Percentiles rank a stretch among this genome's conserved stretches.
Evolutionary conservation across 1,284 basidiomycete species (phyloP).

Genomic region (Mycosarcoma mackinlayi): DNA sequence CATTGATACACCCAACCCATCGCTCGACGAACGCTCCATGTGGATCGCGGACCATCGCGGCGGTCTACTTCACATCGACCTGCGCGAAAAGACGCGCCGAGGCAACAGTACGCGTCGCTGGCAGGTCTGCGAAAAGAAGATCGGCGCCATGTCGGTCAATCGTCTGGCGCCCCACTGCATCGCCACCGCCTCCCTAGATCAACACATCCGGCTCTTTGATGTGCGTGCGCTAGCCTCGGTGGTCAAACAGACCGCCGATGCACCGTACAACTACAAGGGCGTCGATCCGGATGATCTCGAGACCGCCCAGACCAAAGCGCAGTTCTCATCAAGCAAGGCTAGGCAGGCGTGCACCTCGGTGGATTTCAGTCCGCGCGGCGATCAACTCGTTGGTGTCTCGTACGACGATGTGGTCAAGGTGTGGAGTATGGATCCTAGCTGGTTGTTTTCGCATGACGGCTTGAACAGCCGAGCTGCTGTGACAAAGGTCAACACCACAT

Average conservation of each 20-base stretch:
- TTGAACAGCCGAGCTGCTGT: conserved; percentile 23
- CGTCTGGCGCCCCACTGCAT: conserved; percentile 51
- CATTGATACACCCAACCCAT: conserved; percentile 43
- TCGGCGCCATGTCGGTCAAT: conserved; percentile 66
- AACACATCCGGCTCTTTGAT: conserved; percentile 63
- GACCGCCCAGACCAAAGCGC: conserved; percentile 41
- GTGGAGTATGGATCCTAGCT: conserved; percentile 32
- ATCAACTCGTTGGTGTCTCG: conserved; percentile 57
- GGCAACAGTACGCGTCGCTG: conserved; percentile 48
- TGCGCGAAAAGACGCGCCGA: conserved; percentile 39
- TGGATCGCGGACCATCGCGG: conserved; percentile 67
- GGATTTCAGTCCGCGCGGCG: conserved; percentile 58
- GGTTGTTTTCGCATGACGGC: conserved; percentile 33
- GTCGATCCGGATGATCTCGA: conserved; percentile 52
- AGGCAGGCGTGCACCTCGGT: conserved; percentile 63
- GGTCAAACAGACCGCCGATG: conserved; percentile 34
- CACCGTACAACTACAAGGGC: conserved; percentile 49
- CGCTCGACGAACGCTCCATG: conserved; percentile 55
- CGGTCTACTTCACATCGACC: conserved; percentile 61
- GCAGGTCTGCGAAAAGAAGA: conserved; percentile 67
- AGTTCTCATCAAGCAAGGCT: conserved; percentile 43
- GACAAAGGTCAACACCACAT: conserved; percentile 10
- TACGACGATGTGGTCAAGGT: conserved; percentile 65
- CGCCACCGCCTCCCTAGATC: conserved; percentile 64
- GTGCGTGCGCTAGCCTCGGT: conserved; percentile 51